A percentile compares a stretch with the other conserved stretches of the same genome.
These are phyloP conservation scores for Athelia psychrophila DNA, from an alignment of 1,284 basidiomycete species.

Conservation along the genomic window DNA sequence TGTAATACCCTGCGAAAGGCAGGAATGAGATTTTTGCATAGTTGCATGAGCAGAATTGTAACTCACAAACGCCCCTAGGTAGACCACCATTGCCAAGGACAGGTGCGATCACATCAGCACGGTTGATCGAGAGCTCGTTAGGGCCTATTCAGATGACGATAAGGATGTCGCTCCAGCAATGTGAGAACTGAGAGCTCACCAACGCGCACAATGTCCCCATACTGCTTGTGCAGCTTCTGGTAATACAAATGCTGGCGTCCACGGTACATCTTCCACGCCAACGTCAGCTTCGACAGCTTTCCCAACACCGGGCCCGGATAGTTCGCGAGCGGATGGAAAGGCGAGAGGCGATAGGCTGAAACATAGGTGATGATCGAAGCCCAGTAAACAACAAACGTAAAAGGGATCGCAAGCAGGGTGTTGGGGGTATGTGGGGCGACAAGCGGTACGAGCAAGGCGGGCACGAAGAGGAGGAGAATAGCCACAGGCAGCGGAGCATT, in stretches of 20 bases:
- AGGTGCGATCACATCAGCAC: constrained; percentile 23
- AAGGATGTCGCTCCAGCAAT: not conserved
- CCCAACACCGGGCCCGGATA: constrained; percentile 19
- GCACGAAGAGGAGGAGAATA: not conserved
- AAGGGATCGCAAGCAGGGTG: not conserved
- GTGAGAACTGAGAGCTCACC: constrained; percentile 5
- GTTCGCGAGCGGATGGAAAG: constrained; percentile 20
- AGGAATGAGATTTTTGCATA: constrained; percentile 1
- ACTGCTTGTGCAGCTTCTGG: constrained; percentile 17
- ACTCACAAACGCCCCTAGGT: constrained; percentile 30
- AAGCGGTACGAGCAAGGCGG: not conserved
- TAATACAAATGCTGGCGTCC: constrained; percentile 19
- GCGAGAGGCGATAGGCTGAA: constrained; percentile 18
- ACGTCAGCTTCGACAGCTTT: constrained; percentile 15
- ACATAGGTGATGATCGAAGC: constrained; percentile 1
- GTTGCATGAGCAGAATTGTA: not conserved
- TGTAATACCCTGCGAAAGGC: constrained; percentile 17
- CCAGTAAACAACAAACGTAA: not conserved
- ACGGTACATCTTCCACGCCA: constrained; percentile 11
- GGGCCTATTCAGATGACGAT: constrained; percentile 20
- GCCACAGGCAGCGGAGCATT: not conserved
- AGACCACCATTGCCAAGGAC: constrained; percentile 27
- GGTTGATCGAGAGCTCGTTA: constrained; percentile 30
- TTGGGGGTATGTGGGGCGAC: not conserved
- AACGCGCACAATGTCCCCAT: constrained; percentile 20